Evolutionary conservation across 2,329 filamentous ascomycete species (phyloP).

Genomic region (Lojkania enalia): DNA sequence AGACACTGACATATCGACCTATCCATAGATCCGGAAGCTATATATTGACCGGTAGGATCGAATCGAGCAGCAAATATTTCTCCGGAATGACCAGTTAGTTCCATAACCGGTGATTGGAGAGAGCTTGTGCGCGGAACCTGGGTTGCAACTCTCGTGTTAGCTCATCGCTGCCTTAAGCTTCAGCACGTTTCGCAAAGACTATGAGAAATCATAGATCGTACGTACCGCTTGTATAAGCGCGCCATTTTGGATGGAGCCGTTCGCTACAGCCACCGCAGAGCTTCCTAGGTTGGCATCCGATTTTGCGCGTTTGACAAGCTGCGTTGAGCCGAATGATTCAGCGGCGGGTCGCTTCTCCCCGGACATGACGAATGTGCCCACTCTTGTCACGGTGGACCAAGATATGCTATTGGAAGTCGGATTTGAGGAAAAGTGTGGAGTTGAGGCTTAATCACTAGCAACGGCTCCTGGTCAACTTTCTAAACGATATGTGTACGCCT

Average conservation of each 20-base stretch:
- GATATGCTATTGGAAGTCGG: too few relatives aligned
- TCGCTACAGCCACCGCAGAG: conserved; percentile 61
- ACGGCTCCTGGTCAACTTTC: too few relatives aligned
- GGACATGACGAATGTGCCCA: conserved; percentile 65
- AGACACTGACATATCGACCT: conserved; percentile 73
- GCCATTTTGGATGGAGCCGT: conserved; percentile 61
- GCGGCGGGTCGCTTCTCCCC: conserved; percentile 91
- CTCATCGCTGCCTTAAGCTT: neutral
- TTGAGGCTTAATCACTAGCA: too few relatives aligned
- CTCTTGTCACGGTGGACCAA: neutral
- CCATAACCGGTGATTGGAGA: conserved; percentile 90
- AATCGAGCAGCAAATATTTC: conserved; percentile 93
- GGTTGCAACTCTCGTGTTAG: neutral
- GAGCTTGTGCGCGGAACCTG: conserved; percentile 79
- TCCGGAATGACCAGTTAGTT: conserved; percentile 75
- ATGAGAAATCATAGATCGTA: conserved; percentile 21
- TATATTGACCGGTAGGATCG: conserved; percentile 81
- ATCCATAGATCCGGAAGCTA: conserved; percentile 96
- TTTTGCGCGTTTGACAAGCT: conserved; percentile 90
- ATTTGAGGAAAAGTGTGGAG: too few relatives aligned
- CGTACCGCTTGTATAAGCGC: conserved; percentile 69
- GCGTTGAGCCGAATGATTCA: conserved; percentile 75
- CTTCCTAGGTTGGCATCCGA: conserved; percentile 60
- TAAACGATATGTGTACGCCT: too few relatives aligned
- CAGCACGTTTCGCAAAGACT: neutral